Evolutionary conservation across 495 filamentous ascomycete species (phyloP).

Genomic region (Penicillium egyptiacum): DNA sequence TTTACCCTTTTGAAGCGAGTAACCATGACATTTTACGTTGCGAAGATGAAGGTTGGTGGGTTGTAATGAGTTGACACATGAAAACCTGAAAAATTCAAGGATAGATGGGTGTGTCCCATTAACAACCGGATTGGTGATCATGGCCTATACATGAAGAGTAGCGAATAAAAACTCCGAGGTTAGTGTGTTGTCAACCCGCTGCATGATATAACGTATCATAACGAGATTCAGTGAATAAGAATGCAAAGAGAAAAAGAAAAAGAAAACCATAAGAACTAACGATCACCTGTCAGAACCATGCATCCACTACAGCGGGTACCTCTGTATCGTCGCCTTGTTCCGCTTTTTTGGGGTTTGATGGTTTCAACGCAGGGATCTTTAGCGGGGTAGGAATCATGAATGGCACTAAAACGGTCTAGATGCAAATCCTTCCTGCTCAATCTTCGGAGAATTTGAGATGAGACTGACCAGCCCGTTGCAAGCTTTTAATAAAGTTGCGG

Average conservation of each 20-base stretch:
- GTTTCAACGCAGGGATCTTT: neutral
- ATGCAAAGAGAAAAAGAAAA: too few species aligned
- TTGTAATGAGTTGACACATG: too few species aligned
- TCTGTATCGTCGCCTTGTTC: neutral
- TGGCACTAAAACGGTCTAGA: neutral
- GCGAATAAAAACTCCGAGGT: neutral
- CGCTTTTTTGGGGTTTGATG: neutral
- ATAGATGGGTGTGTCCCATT: neutral
- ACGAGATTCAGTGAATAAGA: too few species aligned
- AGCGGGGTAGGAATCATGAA: neutral
- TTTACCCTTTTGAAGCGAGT: too few species aligned
- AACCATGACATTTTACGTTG: too few species aligned
- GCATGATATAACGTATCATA: neutral
- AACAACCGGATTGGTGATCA: neutral
- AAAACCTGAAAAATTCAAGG: too few species aligned
- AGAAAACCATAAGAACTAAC: too few species aligned
- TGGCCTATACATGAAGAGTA: neutral
- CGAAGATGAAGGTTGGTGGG: too few species aligned
- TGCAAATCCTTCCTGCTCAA: neutral
- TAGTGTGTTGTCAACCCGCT: neutral
- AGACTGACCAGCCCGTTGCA: neutral
- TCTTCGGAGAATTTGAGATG: neutral
- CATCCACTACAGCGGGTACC: neutral
- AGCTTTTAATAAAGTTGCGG: neutral
- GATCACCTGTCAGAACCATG: too few species aligned